Base-by-base conservation (phyloP, 2,329 filamentous ascomycete genomes). In the Lachnellula occidentalis region DNA sequence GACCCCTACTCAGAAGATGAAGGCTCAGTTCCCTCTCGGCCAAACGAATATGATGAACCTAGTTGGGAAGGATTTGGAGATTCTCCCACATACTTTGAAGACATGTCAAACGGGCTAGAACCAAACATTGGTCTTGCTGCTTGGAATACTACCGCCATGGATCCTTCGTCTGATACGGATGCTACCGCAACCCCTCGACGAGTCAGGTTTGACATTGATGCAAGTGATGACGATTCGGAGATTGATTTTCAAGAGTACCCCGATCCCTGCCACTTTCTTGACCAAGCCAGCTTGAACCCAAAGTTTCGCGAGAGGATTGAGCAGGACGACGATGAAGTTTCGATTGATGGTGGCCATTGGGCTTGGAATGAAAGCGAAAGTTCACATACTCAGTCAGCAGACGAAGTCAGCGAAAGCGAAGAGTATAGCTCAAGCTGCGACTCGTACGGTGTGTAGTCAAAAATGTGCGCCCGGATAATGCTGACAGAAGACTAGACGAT, bases 281-380 rank as follows among this genome's bases (percentile, higher is more conserved):
- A 87, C 48, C 87, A 91, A 70, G 86, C 83, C 66, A 78, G 81
- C 15, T 76, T 92, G 5, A 87, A 90, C 63, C 85, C 87, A 5
- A 78, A 79, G 50, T 83, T 92, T 65, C 86, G 87, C 59, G 80
- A 82, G 42, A 84, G 89, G 72, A 86, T 92, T 60, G 87, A 91
- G 67, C 78, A 81, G 59, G 83, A 89, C n/a, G 76, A 82, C 34
- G 60, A 55, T 45, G 47, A 57, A 36, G 54, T 60, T 34, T 57
- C 57, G 12, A 61, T 55, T 37, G 64, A 61, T 45, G 63, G 58
- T 19, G 63, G 59, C 27, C 64, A 58, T 19, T 66, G 62, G 62
- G 63, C 64, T 50, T 60, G 59, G 41, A 45, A 56, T 36, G 59
- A 51, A 2, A 56, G 56, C 49, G 58, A 61, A 31, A 51, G 37